These are phyloP conservation scores for Arxiozyma heterogenica DNA, from an alignment of 1,139 yeast genomes.

Conservation along the genomic window DNA sequence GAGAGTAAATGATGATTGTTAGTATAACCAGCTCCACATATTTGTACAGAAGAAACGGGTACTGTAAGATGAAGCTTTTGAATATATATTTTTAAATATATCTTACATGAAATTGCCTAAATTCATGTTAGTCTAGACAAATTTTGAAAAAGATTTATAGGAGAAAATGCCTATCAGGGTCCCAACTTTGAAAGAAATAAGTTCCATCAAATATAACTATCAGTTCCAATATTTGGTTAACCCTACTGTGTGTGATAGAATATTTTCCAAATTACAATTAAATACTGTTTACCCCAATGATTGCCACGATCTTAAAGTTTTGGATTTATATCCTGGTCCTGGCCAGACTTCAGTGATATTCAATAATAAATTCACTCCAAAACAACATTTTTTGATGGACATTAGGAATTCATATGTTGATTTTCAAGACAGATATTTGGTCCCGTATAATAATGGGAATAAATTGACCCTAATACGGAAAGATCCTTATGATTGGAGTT, in stretches of 20 bases:
- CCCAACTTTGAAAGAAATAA: constrained; percentile 7
- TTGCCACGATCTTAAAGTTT: constrained; percentile 41
- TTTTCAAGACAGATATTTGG: constrained; percentile 32
- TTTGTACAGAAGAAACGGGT: no score
- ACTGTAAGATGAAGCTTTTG: no score
- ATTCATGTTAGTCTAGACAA: no score
- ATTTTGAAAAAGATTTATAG: not conserved
- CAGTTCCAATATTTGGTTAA: constrained; percentile 32
- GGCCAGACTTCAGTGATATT: constrained; percentile 45
- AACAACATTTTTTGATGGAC: constrained; percentile 52
- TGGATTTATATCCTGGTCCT: constrained; percentile 56
- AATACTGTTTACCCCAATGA: constrained; percentile 15
- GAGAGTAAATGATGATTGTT: no score
- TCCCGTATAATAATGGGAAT: constrained; percentile 5
- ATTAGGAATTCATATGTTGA: constrained; percentile 36
- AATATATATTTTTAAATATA: no score
- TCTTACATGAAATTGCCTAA: no score
- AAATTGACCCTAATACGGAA: constrained; percentile 31
- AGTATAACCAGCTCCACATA: no score
- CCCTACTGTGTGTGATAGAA: constrained; percentile 13
- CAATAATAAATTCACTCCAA: constrained; percentile 49
- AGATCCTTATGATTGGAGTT: constrained; percentile 56
- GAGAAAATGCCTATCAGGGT: constrained; percentile 5
- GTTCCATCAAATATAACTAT: constrained; percentile 18
- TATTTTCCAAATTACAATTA: not conserved